Evolutionary conservation across 805 yeast species (phyloP).

Genomic region (Candida maesae): DNA sequence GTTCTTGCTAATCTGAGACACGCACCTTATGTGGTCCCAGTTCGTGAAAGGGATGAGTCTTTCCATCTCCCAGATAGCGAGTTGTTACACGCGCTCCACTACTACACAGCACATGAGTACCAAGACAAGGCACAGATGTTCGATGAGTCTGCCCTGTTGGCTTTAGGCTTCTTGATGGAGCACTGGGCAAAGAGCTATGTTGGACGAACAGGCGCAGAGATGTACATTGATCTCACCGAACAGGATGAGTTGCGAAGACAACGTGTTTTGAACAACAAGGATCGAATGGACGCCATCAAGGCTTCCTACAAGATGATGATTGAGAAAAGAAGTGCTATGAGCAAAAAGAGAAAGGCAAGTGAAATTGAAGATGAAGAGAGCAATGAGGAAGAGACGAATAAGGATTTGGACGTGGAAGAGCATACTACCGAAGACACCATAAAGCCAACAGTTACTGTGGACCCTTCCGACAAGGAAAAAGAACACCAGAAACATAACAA

Average conservation of each 20-base stretch:
- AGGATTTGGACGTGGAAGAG: no score
- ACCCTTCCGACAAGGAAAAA: no score
- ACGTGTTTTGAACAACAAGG: no score
- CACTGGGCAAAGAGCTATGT: slow-evolving; percentile 32
- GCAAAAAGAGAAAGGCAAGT: no score
- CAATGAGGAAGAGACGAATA: no score
- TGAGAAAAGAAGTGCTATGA: no score
- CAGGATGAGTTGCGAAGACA: neutral
- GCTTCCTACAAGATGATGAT: no score
- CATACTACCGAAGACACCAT: no score
- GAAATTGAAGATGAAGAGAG: no score
- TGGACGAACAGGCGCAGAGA: neutral
- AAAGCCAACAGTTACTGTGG: no score
- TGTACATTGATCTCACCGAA: slow-evolving; percentile 8
- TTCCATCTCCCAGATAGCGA: slow-evolving; percentile 25
- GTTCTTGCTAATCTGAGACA: slow-evolving; percentile 1
- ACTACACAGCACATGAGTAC: slow-evolving; percentile 26
- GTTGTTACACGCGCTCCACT: slow-evolving; percentile 33
- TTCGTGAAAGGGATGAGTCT: slow-evolving; percentile 12
- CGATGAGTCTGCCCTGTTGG: slow-evolving; percentile 36
- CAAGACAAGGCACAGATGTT: slow-evolving; percentile 27
- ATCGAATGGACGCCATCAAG: no score
- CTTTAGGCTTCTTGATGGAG: slow-evolving; percentile 35
- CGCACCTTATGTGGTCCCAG: slow-evolving; percentile 17
- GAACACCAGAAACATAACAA: no score